Conservation (phyloP, 2,329 filamentous ascomycete genomes). For the Blastomyces silverae region DNA sequence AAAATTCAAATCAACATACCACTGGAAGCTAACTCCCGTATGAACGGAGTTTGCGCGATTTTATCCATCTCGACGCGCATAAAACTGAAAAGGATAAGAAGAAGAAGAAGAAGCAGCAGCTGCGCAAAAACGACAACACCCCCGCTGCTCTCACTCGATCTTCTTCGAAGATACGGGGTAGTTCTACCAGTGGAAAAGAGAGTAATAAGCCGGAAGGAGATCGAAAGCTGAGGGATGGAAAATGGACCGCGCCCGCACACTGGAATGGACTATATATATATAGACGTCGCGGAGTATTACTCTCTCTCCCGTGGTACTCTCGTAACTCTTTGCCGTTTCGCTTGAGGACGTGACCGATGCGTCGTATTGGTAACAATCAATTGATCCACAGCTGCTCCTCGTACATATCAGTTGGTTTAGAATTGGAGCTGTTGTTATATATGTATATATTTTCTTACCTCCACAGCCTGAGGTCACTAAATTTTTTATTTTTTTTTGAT, state of each 20-base stretch:
- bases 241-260: neutral
- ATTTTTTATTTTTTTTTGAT: neutral
- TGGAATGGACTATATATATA: neutral
- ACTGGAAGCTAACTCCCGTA: slow-evolving; percentile 76
- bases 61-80: slow-evolving; percentile 19
- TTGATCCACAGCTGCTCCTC: neutral
- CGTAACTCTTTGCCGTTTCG: neutral
- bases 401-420: neutral
- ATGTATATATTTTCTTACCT: neutral
- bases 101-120: neutral
- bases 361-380: neutral
- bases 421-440: neutral
- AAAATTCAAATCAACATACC: slow-evolving; percentile 50
- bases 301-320: neutral
- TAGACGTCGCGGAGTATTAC: neutral
- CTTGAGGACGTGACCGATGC: neutral
- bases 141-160: neutral
- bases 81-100: neutral
- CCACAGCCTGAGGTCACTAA: neutral
- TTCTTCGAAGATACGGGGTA: neutral
- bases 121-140: neutral
- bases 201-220: neutral
- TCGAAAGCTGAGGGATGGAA: neutral
- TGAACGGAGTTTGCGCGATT: slow-evolving; percentile 58
- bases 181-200: neutral